A percentile compares a stretch with the other conserved stretches of the same genome.
Evolutionary conservation across 2,329 filamentous ascomycete species (phyloP).

Genomic region (Beauveria pseudobassiana): DNA sequence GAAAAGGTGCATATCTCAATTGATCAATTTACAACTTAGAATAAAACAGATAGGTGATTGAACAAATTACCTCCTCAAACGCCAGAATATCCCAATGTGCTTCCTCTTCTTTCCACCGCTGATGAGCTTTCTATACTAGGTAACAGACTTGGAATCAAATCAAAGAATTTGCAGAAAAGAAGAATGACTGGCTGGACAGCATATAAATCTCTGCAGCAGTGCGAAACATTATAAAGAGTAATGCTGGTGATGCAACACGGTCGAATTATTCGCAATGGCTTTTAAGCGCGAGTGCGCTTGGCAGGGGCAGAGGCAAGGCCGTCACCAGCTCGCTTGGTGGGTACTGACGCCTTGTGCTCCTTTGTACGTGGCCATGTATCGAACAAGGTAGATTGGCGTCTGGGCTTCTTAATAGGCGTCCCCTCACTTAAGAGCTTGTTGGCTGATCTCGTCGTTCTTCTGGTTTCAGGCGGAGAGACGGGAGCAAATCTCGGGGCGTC

Average conservation of each 20-base stretch:
- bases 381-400: conserved; percentile 48
- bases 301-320: conserved; percentile 22
- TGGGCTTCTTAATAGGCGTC: conserved; percentile 33
- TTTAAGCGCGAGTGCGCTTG: conserved; percentile 30
- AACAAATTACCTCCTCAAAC: conserved; percentile 8
- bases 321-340: conserved; percentile 34
- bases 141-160: conserved; percentile 3
- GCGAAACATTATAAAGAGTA: conserved; percentile 5
- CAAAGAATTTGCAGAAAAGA: conserved; percentile 7
- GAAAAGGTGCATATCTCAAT: not conserved
- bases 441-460: conserved; percentile 49
- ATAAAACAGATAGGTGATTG: conserved; percentile 8
- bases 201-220: not conserved
- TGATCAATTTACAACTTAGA: conserved; percentile 6
- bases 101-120: not conserved
- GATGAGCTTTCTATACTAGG: not conserved
- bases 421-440: conserved; percentile 39
- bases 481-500: conserved; percentile 49
- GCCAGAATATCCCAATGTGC: conserved; percentile 7
- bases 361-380: conserved; percentile 64
- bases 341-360: conserved; percentile 38
- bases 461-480: conserved; percentile 55
- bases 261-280: not conserved
- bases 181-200: conserved; percentile 1
- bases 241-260: conserved; percentile 7